Conservation (phyloP, 257 asterid species). For the Thymus mandschuricus region DNA sequence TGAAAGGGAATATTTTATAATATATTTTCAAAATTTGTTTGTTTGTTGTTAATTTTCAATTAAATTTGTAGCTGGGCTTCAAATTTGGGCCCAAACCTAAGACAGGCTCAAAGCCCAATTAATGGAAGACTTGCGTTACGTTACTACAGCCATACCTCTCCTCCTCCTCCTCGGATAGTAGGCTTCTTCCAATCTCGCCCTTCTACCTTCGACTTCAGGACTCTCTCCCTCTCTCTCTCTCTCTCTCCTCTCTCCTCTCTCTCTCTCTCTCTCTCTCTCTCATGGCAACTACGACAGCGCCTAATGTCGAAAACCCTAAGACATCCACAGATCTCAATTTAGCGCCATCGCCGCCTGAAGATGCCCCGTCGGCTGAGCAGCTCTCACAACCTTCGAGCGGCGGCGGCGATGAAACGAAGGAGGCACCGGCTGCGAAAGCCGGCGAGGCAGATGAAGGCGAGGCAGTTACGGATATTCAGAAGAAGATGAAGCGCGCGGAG, state of each 20-base stretch:
- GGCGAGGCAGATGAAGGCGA: constrained; percentile 39
- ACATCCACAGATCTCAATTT: constrained; percentile 48
- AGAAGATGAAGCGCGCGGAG: constrained; percentile 93
- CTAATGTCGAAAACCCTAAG: constrained; percentile 55
- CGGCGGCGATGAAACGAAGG: constrained; percentile 48
- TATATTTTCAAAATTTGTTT: no score
- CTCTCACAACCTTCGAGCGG: constrained; percentile 37
- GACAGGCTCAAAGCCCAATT: neutral
- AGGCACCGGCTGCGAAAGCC: constrained; percentile 28
- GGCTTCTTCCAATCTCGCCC: neutral
- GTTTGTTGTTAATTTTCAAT: no score
- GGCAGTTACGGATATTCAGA: constrained; percentile 61
- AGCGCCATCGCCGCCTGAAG: constrained; percentile 37
- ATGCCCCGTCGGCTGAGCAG: constrained; percentile 22
- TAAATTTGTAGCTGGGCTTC: no score
- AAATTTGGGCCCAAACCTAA: no score
- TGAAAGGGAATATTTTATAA: no score
- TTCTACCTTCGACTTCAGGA: neutral
- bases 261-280: neutral
- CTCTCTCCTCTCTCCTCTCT: neutral
- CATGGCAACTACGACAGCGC: constrained; percentile 50
- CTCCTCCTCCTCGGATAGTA: no score
- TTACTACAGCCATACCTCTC: neutral
- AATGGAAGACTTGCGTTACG: neutral
- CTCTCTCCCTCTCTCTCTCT: neutral